These are phyloP conservation scores for Dactylellina drechsleri DNA, from an alignment of 2,329 filamentous ascomycete species.

Conservation along the genomic window DNA sequence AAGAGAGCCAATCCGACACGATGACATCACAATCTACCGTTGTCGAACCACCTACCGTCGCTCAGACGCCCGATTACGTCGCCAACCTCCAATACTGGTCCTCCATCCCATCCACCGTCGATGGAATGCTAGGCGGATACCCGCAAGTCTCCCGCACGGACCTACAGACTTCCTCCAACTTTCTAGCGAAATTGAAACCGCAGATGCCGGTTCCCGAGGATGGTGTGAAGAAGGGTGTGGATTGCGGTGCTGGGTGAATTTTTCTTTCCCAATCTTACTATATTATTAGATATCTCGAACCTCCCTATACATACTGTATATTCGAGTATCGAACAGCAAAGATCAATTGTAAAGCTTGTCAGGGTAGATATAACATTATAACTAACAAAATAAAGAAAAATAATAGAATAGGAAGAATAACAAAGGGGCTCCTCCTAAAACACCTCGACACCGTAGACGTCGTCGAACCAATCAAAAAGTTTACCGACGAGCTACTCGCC, in stretches of 20 bases:
- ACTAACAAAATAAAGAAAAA: slow-evolving; percentile 2
- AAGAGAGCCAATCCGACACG: background rate
- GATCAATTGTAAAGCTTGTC: too few species aligned
- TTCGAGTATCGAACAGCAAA: too few species aligned
- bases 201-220: slow-evolving; percentile 58
- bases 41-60: background rate
- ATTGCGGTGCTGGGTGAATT: slow-evolving; percentile 62
- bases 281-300: slow-evolving; percentile 1
- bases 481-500: slow-evolving; percentile 71
- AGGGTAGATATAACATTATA: background rate
- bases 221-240: slow-evolving; percentile 58
- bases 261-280: slow-evolving; percentile 7
- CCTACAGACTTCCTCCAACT: slow-evolving; percentile 75
- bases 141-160: slow-evolving; percentile 76
- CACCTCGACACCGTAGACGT: slow-evolving; percentile 77
- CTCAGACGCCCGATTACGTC: slow-evolving; percentile 41
- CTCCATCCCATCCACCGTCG: slow-evolving; percentile 66
- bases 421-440: slow-evolving; percentile 74
- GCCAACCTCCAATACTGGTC: slow-evolving; percentile 65
- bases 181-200: slow-evolving; percentile 71
- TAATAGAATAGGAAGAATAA: slow-evolving; percentile 80
- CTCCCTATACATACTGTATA: too few species aligned
- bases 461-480: slow-evolving; percentile 84
- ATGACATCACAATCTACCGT: slow-evolving; percentile 3
- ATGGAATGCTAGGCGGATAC: slow-evolving; percentile 84